phyloP scores from a whole-genome alignment of 352 stramenopile genomes.

The Phytopythium delawarense region DNA sequence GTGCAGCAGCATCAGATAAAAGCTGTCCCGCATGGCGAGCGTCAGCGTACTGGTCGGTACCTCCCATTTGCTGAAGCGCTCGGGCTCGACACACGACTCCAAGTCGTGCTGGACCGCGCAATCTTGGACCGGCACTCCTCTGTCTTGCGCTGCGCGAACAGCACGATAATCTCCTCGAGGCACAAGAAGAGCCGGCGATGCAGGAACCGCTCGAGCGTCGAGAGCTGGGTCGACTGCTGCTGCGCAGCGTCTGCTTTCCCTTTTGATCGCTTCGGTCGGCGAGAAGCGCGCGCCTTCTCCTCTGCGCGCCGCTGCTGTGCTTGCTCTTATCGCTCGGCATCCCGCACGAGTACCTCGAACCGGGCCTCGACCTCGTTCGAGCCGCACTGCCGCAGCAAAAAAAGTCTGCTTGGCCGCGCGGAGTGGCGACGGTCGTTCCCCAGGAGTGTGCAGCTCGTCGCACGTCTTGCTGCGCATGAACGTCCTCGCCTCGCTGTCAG shows the following conservation, averaged over 20 bases:
- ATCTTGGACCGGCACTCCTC: slow-evolving; percentile 55
- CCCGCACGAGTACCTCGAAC: slow-evolving; percentile 48
- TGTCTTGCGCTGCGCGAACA: slow-evolving; percentile 71
- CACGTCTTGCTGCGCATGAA: slow-evolving; percentile 73
- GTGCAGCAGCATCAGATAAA: slow-evolving; percentile 64
- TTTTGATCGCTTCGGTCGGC: slow-evolving; percentile 21
- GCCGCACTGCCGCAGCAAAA: slow-evolving; percentile 47
- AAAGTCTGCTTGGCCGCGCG: slow-evolving; percentile 19
- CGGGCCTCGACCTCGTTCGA: slow-evolving; percentile 46
- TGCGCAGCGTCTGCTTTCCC: slow-evolving; percentile 13
- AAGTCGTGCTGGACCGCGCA: slow-evolving; percentile 35
- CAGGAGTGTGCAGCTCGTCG: slow-evolving; percentile 39
- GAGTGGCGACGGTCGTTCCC: slow-evolving; percentile 37
- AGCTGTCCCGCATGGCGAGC: slow-evolving; percentile 68
- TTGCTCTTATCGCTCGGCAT: slow-evolving; percentile 15
- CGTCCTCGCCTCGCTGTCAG: slow-evolving; percentile 32
- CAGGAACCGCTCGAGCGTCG: slow-evolving; percentile 44
- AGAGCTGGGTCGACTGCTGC: background rate
- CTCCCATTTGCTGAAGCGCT: slow-evolving; percentile 58
- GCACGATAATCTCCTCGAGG: slow-evolving; percentile 64
- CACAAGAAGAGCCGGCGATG: slow-evolving; percentile 78
- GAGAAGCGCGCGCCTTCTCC: slow-evolving; percentile 5
- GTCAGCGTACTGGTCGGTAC: slow-evolving; percentile 63
- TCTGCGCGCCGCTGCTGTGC: slow-evolving; percentile 12
- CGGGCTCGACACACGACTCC: slow-evolving; percentile 38